Evolutionary conservation across 352 stramenopile species (phyloP).

Genomic region (Phytophthora sojae): DNA sequence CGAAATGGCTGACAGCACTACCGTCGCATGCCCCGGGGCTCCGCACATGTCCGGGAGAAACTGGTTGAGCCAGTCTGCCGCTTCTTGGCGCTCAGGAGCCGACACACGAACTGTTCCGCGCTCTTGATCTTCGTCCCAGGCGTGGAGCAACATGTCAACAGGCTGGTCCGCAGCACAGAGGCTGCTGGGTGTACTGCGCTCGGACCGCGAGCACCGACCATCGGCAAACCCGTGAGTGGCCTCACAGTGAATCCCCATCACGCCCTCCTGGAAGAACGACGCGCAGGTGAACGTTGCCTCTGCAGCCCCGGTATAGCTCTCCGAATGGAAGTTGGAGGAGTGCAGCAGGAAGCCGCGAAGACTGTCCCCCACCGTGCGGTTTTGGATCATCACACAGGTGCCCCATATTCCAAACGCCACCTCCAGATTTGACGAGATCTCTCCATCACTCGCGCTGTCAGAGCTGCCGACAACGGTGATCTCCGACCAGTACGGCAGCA

Average conservation of each 20-base stretch:
- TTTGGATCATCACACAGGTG: constrained; percentile 58
- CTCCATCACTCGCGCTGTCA: constrained; percentile 6
- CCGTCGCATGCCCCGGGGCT: constrained; percentile 37
- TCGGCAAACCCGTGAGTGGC: constrained; percentile 32
- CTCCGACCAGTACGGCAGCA: constrained; percentile 69
- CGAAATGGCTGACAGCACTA: constrained; percentile 39
- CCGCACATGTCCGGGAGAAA: constrained; percentile 57
- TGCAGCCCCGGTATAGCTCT: constrained; percentile 9
- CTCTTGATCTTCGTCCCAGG: constrained; percentile 42
- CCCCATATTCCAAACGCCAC: constrained; percentile 65
- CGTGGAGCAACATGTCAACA: constrained; percentile 42
- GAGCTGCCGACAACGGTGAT: constrained; percentile 27
- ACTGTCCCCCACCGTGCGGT: constrained; percentile 22
- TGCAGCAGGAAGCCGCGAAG: constrained; percentile 30
- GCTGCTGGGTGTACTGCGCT: constrained; percentile 29
- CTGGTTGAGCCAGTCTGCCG: constrained; percentile 42
- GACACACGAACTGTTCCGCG: constrained; percentile 26
- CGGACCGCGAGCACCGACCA: constrained; percentile 32
- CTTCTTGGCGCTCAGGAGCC: constrained; percentile 21
- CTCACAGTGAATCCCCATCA: constrained; percentile 44
- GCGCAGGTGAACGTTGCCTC: constrained; percentile 53
- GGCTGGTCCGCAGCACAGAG: constrained; percentile 41
- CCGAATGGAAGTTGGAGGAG: constrained; percentile 5
- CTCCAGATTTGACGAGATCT: constrained; percentile 42
- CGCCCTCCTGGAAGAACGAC: constrained; percentile 42